Percentiles rank a stretch among this genome's conserved stretches.
Evolutionary conservation across 345 rosid species (phyloP).

Genomic region (Syzygium aqueum): DNA sequence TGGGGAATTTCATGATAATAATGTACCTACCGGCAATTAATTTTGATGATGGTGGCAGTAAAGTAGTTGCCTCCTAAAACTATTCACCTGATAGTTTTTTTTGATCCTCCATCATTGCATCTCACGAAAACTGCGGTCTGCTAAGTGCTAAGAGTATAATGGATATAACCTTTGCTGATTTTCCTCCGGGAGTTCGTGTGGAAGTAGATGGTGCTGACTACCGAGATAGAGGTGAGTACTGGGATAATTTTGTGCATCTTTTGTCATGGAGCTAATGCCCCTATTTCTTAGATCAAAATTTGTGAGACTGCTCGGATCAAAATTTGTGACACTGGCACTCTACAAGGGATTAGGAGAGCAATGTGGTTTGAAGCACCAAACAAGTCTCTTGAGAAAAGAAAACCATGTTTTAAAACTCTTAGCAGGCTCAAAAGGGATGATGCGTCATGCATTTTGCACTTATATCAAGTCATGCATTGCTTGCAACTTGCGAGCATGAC

Average conservation of each 20-base stretch:
- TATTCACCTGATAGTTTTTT: background rate
- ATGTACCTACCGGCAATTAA: background rate
- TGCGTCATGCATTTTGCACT: background rate
- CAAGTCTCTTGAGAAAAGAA: background rate
- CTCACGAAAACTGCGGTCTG: slow-evolving; percentile 79
- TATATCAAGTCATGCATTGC: background rate
- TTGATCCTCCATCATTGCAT: slow-evolving; percentile 23
- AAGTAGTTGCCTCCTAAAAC: background rate
- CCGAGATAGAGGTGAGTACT: slow-evolving; percentile 46
- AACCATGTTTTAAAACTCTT: background rate
- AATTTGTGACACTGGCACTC: background rate
- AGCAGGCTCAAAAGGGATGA: background rate
- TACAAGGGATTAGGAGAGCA: background rate
- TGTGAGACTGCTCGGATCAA: background rate
- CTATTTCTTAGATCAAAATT: background rate
- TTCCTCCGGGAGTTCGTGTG: slow-evolving; percentile 73
- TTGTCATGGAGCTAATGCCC: background rate
- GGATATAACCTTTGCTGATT: slow-evolving; percentile 68
- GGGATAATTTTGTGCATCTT: background rate
- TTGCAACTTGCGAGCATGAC: background rate
- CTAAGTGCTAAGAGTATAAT: slow-evolving; percentile 80
- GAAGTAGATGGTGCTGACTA: slow-evolving; percentile 58
- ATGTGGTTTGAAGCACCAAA: background rate
- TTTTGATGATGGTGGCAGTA: background rate
- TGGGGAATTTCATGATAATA: background rate